Evolutionary conservation across 148 eudicot genomes (phyloP).

Genomic region (Chenopodium album): DNA sequence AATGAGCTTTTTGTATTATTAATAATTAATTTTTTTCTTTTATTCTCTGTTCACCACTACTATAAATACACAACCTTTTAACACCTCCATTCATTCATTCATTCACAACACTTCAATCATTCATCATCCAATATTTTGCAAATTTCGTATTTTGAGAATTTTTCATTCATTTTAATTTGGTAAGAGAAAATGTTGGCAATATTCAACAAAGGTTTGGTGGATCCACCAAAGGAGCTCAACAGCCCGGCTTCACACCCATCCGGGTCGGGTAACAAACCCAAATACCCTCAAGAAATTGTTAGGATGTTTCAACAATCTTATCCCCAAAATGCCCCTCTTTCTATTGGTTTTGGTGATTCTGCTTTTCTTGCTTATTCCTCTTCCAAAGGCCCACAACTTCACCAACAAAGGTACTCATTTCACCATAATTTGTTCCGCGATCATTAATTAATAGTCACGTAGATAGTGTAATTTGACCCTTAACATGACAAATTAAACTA

Average conservation of each 20-base stretch:
- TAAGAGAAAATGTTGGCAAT: constrained; percentile 62
- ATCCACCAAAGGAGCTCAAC: constrained; percentile 75
- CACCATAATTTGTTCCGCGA: no score
- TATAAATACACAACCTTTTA: constrained; percentile 23
- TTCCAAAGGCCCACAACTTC: constrained; percentile 32
- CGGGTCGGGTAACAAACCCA: constrained; percentile 36
- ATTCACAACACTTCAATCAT: not conserved
- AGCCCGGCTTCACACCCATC: constrained; percentile 46
- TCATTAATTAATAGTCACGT: no score
- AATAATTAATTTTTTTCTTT: no score
- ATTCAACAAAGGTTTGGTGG: constrained; percentile 66
- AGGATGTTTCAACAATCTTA: constrained; percentile 50
- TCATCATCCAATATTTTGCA: not conserved
- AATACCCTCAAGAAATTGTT: constrained; percentile 52
- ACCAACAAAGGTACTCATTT: constrained; percentile 21
- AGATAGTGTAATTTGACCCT: no score
- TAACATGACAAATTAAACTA: no score
- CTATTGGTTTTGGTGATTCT: constrained; percentile 55
- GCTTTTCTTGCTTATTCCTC: constrained; percentile 70
- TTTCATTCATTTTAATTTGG: not conserved
- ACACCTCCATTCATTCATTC: not conserved
- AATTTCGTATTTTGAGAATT: not conserved
- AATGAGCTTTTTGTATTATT: no score
- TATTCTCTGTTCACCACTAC: no score
- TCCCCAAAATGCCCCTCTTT: constrained; percentile 40